Conservation (phyloP, 345 rosid species). For the Conringia planisiliqua region DNA sequence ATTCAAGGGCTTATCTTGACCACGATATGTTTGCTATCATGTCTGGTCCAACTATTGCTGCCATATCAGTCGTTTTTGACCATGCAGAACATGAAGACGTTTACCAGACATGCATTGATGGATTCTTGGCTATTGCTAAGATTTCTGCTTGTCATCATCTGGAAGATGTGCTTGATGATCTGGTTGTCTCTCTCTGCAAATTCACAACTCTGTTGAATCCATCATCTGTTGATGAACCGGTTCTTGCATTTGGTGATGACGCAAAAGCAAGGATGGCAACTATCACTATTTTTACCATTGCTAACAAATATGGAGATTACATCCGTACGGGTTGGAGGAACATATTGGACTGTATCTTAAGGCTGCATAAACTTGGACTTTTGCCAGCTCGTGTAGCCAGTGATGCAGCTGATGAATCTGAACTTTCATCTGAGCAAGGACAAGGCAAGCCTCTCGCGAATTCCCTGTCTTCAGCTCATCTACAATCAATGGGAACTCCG, state of each 20-base stretch:
- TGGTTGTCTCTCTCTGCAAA: slow-evolving; percentile 91
- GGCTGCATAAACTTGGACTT: slow-evolving; percentile 96
- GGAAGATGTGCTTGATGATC: slow-evolving; percentile 96
- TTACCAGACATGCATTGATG: slow-evolving; percentile 94
- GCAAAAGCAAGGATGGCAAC: slow-evolving; percentile 96
- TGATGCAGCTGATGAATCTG: slow-evolving; percentile 97
- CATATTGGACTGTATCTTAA: slow-evolving; percentile 88
- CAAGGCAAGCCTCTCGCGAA: slow-evolving; percentile 79
- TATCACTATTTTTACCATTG: slow-evolving; percentile 92
- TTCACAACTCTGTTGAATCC: slow-evolving; percentile 93
- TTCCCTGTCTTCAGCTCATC: slow-evolving; percentile 73
- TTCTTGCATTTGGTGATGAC: slow-evolving; percentile 94
- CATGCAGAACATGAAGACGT: slow-evolving; percentile 97
- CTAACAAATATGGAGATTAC: slow-evolving; percentile 92
- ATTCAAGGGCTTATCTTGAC: slow-evolving; percentile 86
- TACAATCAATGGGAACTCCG: slow-evolving; percentile 84
- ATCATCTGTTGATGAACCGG: slow-evolving; percentile 85
- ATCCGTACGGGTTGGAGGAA: slow-evolving; percentile 97
- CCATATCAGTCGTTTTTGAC: slow-evolving; percentile 97
- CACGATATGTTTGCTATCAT: slow-evolving; percentile 98
- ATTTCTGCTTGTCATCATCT: slow-evolving; percentile 98
- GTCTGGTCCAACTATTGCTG: slow-evolving; percentile 99
- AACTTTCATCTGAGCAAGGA: slow-evolving; percentile 70
- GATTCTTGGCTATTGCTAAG: slow-evolving; percentile 93
- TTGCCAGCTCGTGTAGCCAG: slow-evolving; percentile 97